Evolutionary conservation across 352 stramenopile genomes (phyloP), one percentile per base, ranked within the genome.

Genomic region (Plasmopara viticola): DNA sequence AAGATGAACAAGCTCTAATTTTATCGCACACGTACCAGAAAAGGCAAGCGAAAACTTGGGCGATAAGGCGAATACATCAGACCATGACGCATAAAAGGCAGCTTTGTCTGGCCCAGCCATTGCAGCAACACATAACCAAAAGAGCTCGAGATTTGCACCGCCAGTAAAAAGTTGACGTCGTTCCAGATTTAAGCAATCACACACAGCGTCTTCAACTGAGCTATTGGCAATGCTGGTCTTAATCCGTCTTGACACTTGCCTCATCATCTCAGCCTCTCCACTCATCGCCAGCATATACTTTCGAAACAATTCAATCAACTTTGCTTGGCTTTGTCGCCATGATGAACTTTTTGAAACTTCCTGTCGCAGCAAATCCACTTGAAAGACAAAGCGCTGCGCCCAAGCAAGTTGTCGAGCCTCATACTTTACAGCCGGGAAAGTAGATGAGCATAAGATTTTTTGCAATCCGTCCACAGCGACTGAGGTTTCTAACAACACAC

Each of bases 271-370:
- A 7, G 52, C 45, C 39, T 66, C 60, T 9, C 68, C 54, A 43
- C 55, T 73, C 73, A 84, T 84, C 39, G 64, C 43, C 12, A 37
- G 25, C 46, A 78, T 60, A 33, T 81, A 81, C 31, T 62, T 60
- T 18, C 62, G 69, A 44, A 78, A 66, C 13, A 84, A 54, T 42
- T 65, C 56, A 15, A 44, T 53, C 5, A 81, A 31, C 9, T 41
- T 49, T 6, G 41, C 12, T 42, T 60, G 53, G 9, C 56, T 25
- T 17, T 63, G 41, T 46, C 51, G 35, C 34, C 44, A 60, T 34
- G 38, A 48, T 8, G 37, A 33, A n/a, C 25, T 46, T 5, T 58
- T 54, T 0, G 18, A 14, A 18, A 49, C 38, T 29, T 70, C 47
- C 8, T 46, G 44, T 15, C 62, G 60, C 6, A 66, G 25, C 6